phyloP scores from a whole-genome alignment of 208 protist genomes.

The Phytomonas sp. region DNA sequence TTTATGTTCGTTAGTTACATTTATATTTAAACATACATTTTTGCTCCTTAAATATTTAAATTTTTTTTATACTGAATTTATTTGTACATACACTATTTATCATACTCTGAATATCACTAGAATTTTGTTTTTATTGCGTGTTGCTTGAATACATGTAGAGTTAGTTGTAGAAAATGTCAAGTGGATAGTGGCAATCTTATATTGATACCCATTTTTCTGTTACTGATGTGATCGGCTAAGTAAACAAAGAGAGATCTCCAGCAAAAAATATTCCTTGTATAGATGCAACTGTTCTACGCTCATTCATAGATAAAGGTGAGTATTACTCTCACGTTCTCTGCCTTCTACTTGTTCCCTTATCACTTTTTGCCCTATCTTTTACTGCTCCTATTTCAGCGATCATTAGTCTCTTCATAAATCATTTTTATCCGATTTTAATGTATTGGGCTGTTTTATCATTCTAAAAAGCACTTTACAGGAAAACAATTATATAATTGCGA shows the following conservation, averaged over 20 bases:
- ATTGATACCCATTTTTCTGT: background rate
- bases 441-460: background rate
- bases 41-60: background rate
- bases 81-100: background rate
- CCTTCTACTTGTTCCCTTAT: background rate
- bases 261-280: background rate
- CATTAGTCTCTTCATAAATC: background rate
- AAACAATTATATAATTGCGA: background rate
- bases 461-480: background rate
- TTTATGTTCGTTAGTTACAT: background rate
- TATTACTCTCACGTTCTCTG: background rate
- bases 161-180: background rate
- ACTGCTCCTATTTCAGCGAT: background rate
- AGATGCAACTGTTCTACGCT: background rate
- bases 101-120: background rate
- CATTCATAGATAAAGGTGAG: background rate
- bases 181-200: background rate
- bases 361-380: background rate
- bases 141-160: background rate
- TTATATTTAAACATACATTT: background rate
- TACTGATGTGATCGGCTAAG: background rate
- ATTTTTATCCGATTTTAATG: background rate
- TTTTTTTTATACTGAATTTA: background rate
- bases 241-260: background rate
- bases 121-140: background rate